Evolutionary conservation across 257 asterid species (phyloP), one percentile per base, ranked within the genome.

Genomic region (Gardenia jasminoides): DNA sequence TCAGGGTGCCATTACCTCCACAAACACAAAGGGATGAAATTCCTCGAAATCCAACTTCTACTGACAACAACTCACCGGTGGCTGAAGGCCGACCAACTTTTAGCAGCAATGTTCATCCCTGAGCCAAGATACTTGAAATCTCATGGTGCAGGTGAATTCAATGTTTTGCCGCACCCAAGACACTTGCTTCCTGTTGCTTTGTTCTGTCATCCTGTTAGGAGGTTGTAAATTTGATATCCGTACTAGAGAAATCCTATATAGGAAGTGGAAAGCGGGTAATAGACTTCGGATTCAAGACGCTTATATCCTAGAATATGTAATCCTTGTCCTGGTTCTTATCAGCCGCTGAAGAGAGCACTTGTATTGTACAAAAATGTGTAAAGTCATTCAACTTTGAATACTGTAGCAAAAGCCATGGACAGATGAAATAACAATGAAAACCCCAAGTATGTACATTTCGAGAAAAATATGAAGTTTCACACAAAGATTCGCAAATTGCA

Each of bases 1-100:
- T 8, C 5, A 9, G 48, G 62, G 59, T 70, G 80, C 84, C 84
- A 12, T 33, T 62, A 30, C 58, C 74, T 73, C 75, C 78, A 48
- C n/a, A 22, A 48, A 9, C 78, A 48, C n/a, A 22, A 48, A 9
- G 22, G 43, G 41, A 64, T 64, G 78, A 64, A 22, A 72, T 62
- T 54, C 44, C 67, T 41, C 31, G 17, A 13, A 72, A 33, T 64
- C 31, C 75, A 65, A 13, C 75, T 7, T 66, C 67, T 11, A n/a
- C 61, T 16, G 68, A 73, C 31, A 67, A 47, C 24, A 54, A 64
- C n/a, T 62, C 75, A 73, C 39, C 52, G 10, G 15, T 36, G 4
- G 46, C n/a, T n/a, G 41, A 43, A 16, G 41, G 59, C 8, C 24
- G 9, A 15, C 44, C 75, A 5, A 36, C 16, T 11, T 7, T 17